Evolutionary conservation across 345 rosid species (phyloP).

Genomic region (Pistacia atlantica): DNA sequence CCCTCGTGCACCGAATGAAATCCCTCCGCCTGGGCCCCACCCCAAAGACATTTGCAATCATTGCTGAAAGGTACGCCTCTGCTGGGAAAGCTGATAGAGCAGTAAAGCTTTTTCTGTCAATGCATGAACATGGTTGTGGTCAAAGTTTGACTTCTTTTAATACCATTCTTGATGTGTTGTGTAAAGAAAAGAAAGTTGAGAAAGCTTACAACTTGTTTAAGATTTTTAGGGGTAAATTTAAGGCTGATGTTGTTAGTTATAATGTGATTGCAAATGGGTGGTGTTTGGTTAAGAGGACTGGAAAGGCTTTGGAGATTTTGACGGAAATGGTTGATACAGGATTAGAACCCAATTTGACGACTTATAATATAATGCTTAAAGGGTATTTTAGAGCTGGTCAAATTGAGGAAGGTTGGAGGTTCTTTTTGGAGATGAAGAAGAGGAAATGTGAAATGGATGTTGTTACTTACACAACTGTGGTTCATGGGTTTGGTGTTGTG

Average conservation of each 20-base stretch:
- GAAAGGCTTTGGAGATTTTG: slow-evolving; percentile 73
- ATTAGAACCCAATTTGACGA: slow-evolving; percentile 55
- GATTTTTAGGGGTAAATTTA: slow-evolving; percentile 60
- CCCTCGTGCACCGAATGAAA: slow-evolving; percentile 67
- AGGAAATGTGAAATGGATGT: slow-evolving; percentile 75
- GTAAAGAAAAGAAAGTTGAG: slow-evolving; percentile 72
- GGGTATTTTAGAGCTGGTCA: slow-evolving; percentile 85
- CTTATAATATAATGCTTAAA: slow-evolving; percentile 75
- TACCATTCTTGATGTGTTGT: slow-evolving; percentile 77
- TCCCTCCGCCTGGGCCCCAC: slow-evolving; percentile 67
- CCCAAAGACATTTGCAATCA: slow-evolving; percentile 67
- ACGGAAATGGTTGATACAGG: slow-evolving; percentile 87
- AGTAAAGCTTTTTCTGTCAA: slow-evolving; percentile 67
- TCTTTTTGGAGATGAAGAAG: slow-evolving; percentile 89
- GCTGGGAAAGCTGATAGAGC: slow-evolving; percentile 79
- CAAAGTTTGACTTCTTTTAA: slow-evolving; percentile 81
- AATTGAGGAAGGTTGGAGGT: slow-evolving; percentile 74
- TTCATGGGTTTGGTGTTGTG: slow-evolving; percentile 76
- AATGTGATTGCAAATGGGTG: slow-evolving; percentile 83
- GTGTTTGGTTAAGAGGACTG: slow-evolving; percentile 84
- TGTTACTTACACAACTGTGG: slow-evolving; percentile 71
- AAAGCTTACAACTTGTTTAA: slow-evolving; percentile 73
- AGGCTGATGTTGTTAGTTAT: slow-evolving; percentile 74
- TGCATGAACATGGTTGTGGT: slow-evolving; percentile 79
- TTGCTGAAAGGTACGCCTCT: slow-evolving; percentile 73